These are phyloP conservation scores for Mariannaea elegans DNA, from an alignment of 2,329 filamentous ascomycete species.

Conservation along the genomic window DNA sequence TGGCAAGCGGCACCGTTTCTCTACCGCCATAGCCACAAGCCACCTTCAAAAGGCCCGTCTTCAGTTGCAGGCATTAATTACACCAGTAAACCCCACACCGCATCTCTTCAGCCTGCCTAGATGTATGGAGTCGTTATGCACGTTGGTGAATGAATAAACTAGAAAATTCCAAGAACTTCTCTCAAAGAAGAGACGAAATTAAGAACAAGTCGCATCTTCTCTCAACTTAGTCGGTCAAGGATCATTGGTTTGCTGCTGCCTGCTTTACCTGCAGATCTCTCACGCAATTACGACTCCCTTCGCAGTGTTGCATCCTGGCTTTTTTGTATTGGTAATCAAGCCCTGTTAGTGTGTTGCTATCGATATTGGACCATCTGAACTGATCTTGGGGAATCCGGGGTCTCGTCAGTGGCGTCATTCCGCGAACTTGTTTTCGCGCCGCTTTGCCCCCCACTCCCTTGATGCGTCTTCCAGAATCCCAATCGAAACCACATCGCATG, in stretches of 20 bases:
- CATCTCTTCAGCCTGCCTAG: neutral
- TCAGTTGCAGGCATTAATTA: neutral
- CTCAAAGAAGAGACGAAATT: too few species aligned
- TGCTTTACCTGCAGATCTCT: conserved; percentile 30
- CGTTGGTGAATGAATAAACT: conserved; percentile 34
- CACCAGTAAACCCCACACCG: neutral
- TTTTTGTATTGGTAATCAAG: conserved; percentile 36
- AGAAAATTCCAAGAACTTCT: conserved; percentile 32
- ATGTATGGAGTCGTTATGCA: too few species aligned
- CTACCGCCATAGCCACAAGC: neutral
- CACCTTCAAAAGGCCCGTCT: neutral
- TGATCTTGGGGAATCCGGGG: conserved; percentile 13
- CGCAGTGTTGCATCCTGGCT: conserved; percentile 13
- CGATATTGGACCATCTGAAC: conserved; percentile 18
- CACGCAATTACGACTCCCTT: neutral
- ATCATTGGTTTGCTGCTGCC: too few species aligned
- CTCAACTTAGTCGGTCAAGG: too few species aligned
- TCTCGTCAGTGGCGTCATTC: conserved; percentile 16
- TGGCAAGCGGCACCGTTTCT: neutral
- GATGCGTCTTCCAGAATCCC: neutral
- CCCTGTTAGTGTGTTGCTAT: conserved; percentile 20
- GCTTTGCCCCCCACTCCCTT: neutral
- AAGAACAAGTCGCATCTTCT: neutral
- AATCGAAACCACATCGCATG: neutral
- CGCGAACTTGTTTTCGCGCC: neutral